These are phyloP conservation scores for Dalbergia cochinchinensis DNA, from an alignment of 306 rosid species.

Conservation along the genomic window DNA sequence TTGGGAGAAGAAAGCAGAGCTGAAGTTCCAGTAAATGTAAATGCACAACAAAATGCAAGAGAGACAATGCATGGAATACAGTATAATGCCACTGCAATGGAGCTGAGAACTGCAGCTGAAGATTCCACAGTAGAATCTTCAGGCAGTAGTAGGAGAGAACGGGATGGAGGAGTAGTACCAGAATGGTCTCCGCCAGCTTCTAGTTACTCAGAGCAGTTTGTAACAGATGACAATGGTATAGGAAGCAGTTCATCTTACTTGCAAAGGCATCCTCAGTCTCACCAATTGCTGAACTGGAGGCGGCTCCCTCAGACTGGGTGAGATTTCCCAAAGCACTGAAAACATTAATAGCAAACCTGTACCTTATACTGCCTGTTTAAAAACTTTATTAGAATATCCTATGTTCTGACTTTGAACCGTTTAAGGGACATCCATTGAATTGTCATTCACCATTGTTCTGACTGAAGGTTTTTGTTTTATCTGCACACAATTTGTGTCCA, in stretches of 20 bases:
- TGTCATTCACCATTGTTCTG: not conserved
- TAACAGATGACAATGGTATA: conserved; percentile 78
- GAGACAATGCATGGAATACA: conserved; percentile 43
- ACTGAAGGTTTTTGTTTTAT: conserved; percentile 12
- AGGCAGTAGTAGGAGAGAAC: conserved; percentile 78
- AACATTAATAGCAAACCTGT: not conserved
- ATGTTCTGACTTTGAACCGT: not conserved
- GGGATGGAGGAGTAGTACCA: conserved; percentile 93
- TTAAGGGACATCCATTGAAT: not conserved
- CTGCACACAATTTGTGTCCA: too few relatives aligned
- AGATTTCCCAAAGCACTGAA: conserved; percentile 49
- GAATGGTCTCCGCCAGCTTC: conserved; percentile 89
- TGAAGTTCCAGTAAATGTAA: conserved; percentile 81
- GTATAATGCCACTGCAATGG: conserved; percentile 38
- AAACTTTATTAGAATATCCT: too few relatives aligned
- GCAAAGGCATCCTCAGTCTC: conserved; percentile 96
- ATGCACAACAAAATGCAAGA: conserved; percentile 60
- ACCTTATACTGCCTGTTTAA: too few relatives aligned
- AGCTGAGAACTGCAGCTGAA: conserved; percentile 64
- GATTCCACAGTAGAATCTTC: conserved; percentile 92
- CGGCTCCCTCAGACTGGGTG: conserved; percentile 94
- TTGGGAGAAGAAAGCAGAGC: conserved; percentile 66
- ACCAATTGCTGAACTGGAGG: conserved; percentile 85
- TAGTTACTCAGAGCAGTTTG: conserved; percentile 79
- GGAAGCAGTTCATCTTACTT: conserved; percentile 76